Conservation (phyloP, 202 grass and related monocot genomes). For the Bolboschoenoplectus hybrid region DNA sequence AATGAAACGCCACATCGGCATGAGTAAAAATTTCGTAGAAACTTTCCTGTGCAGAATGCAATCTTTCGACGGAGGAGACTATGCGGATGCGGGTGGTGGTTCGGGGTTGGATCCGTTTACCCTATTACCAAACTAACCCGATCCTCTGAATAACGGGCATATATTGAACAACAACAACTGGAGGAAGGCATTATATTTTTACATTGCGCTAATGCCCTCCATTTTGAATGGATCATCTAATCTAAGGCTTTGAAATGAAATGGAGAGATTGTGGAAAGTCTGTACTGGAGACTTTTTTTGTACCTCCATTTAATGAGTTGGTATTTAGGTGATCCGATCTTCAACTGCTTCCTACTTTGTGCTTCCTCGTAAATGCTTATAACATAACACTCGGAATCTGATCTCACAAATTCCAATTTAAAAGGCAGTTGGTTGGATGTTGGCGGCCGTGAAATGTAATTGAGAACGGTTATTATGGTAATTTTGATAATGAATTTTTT, state of each 20-base stretch:
- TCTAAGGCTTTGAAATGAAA: neutral
- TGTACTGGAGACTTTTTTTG: neutral
- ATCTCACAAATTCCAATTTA: neutral
- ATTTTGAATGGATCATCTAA: neutral
- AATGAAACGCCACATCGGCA: neutral
- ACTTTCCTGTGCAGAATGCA: neutral
- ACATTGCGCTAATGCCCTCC: neutral
- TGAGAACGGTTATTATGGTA: too few species aligned
- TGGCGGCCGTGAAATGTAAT: too few species aligned
- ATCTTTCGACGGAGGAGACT: neutral
- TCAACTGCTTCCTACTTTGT: slow-evolving; percentile 6
- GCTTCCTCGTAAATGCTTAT: neutral
- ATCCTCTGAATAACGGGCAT: neutral
- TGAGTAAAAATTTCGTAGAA: neutral
- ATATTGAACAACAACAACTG: neutral
- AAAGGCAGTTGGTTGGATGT: too few species aligned
- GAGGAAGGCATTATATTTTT: neutral
- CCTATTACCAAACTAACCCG: slow-evolving; percentile 8
- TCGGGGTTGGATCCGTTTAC: slow-evolving; percentile 12
- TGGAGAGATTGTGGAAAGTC: neutral
- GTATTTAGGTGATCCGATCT: slow-evolving; percentile 33
- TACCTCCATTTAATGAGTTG: neutral
- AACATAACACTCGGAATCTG: neutral
- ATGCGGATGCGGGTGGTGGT: neutral
- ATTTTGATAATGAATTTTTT: too few species aligned